phyloP scores from a whole-genome alignment of 2,329 filamentous ascomycete genomes.

The Paecilomyces formosus region DNA sequence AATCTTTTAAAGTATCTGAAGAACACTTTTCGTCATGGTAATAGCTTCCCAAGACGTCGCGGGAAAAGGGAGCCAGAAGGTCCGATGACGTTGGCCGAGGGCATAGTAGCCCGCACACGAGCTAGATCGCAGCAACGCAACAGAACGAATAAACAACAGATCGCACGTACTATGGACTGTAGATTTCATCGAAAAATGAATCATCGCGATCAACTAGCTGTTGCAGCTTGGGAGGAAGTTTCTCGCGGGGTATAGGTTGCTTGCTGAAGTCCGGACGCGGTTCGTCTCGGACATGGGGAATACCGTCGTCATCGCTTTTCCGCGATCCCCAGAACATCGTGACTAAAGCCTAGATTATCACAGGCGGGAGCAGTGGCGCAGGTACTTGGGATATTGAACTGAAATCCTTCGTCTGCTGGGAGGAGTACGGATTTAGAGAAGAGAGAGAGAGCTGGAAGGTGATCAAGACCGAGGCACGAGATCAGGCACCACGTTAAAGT shows the following conservation, averaged over 20 bases:
- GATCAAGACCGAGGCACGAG: background rate
- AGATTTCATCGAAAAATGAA: constrained; percentile 67
- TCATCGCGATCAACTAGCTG: constrained; percentile 56
- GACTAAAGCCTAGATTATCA: constrained; percentile 1
- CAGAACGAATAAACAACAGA: background rate
- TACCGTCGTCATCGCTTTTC: constrained; percentile 11
- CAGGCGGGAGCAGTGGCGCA: background rate
- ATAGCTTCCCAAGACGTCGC: background rate
- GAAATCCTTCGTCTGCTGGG: background rate
- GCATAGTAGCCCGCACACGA: background rate
- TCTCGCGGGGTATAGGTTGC: constrained; percentile 41
- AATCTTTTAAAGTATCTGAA: background rate
- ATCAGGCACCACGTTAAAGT: background rate
- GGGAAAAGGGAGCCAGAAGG: background rate
- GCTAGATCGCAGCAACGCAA: background rate
- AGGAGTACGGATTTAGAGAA: background rate
- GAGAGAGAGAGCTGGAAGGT: background rate
- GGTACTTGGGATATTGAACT: background rate
- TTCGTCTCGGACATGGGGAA: constrained; percentile 18
- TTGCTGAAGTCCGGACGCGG: constrained; percentile 15
- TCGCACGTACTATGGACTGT: constrained; percentile 65
- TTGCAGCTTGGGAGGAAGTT: constrained; percentile 49
- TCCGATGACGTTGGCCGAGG: background rate
- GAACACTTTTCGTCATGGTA: background rate
- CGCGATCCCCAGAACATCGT: constrained; percentile 26